phyloP scores from a whole-genome alignment of 2,329 filamentous ascomycete species.

The Nannizziopsis arthrosporioides region DNA sequence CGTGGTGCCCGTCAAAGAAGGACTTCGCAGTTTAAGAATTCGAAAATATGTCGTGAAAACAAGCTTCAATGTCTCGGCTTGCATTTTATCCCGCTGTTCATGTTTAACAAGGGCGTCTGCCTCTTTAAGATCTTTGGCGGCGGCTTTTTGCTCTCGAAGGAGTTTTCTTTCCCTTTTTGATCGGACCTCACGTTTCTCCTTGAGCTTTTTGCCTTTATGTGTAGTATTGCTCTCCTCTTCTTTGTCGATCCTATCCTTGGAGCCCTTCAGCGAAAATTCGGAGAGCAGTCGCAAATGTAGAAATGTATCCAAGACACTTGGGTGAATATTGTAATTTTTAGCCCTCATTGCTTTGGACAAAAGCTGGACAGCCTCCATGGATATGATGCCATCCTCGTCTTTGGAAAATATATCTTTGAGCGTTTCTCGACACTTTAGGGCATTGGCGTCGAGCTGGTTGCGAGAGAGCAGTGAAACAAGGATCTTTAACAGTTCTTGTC shows the following conservation, averaged over 20 bases:
- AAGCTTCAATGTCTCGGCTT: slow-evolving; percentile 88
- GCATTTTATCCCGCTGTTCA: slow-evolving; percentile 85
- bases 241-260: slow-evolving; percentile 62
- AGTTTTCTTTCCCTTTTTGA: slow-evolving; percentile 80
- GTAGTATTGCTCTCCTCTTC: slow-evolving; percentile 36
- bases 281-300: slow-evolving; percentile 76
- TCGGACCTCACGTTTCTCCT: slow-evolving; percentile 70
- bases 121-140: slow-evolving; percentile 87
- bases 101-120: slow-evolving; percentile 84
- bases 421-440: slow-evolving; percentile 62
- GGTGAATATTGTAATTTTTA: slow-evolving; percentile 68
- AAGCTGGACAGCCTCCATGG: slow-evolving; percentile 72
- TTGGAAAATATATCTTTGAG: slow-evolving; percentile 71
- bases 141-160: slow-evolving; percentile 69
- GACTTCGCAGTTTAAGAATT: slow-evolving; percentile 70
- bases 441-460: slow-evolving; percentile 60
- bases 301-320: slow-evolving; percentile 80
- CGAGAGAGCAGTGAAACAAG: slow-evolving; percentile 71
- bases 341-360: slow-evolving; percentile 93
- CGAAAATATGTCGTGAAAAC: slow-evolving; percentile 94
- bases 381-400: slow-evolving; percentile 81
- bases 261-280: slow-evolving; percentile 77
- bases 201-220: slow-evolving; percentile 46
- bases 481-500: slow-evolving; percentile 75
- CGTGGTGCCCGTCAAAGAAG: slow-evolving; percentile 89